phyloP scores from a whole-genome alignment of 2,329 filamentous ascomycete species.

The Aspergillus alliaceus region DNA sequence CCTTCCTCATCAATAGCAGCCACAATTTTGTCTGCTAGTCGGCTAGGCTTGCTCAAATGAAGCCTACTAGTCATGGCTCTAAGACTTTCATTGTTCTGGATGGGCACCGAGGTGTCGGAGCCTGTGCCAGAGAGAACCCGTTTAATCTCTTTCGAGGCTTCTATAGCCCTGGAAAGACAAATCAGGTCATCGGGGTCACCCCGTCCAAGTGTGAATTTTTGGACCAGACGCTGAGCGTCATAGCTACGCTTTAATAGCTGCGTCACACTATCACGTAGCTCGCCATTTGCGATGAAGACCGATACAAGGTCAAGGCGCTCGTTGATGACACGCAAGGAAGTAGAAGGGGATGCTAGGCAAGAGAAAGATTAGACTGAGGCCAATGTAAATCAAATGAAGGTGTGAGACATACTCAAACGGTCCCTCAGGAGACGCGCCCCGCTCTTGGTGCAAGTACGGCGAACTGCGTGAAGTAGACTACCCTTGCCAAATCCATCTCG shows the following conservation, averaged over 20 bases:
- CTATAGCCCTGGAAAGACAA: conserved; percentile 76
- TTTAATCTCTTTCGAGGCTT: conserved; percentile 67
- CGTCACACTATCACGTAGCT: conserved; percentile 69
- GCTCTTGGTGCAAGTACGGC: conserved; percentile 86
- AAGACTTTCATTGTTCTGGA: conserved; percentile 24
- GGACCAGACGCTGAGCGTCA: conserved; percentile 85
- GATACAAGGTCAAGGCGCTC: conserved; percentile 78
- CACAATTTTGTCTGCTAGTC: conserved; percentile 70
- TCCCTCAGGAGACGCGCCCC: conserved; percentile 80
- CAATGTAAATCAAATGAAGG: conserved; percentile 12
- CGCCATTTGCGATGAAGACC: conserved; percentile 65
- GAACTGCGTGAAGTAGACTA: conserved; percentile 84
- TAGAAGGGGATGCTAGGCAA: conserved; percentile 70
- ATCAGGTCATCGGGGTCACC: conserved; percentile 92
- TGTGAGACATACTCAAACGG: conserved; percentile 64
- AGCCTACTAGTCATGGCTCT: conserved; percentile 31
- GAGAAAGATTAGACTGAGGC: not conserved
- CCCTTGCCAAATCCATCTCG: conserved; percentile 76
- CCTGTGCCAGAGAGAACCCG: conserved; percentile 27
- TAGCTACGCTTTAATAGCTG: conserved; percentile 71
- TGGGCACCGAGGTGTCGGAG: conserved; percentile 25
- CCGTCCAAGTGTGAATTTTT: conserved; percentile 89
- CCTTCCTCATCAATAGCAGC: conserved; percentile 90
- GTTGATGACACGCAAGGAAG: conserved; percentile 77
- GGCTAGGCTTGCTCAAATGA: conserved; percentile 61